Percentiles rank a stretch among this genome's conserved stretches.
Evolutionary conservation across 441 rosid genomes (phyloP).

Genomic region (Biscutella auriculata): DNA sequence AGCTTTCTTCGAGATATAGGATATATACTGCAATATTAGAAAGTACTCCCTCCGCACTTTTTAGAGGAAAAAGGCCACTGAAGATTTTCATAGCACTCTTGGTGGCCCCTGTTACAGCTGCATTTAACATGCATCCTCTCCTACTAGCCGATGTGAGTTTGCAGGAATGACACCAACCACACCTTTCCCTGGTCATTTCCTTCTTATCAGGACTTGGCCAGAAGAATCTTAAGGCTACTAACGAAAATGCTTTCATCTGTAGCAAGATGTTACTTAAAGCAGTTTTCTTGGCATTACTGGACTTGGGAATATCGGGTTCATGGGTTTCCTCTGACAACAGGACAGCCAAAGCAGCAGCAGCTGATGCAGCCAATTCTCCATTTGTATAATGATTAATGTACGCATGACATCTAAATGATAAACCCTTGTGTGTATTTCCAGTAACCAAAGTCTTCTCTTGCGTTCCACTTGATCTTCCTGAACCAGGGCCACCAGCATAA

Average conservation of each 20-base stretch:
- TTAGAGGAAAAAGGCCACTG: constrained; percentile 35
- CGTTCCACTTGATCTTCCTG: constrained; percentile 22
- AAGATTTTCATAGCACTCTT: constrained; percentile 55
- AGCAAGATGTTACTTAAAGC: constrained; percentile 38
- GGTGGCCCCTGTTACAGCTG: constrained; percentile 53
- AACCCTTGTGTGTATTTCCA: constrained; percentile 33
- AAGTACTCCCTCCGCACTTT: constrained; percentile 45
- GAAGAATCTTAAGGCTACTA: constrained; percentile 63
- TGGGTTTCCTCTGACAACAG: constrained; percentile 67
- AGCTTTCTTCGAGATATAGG: constrained; percentile 57
- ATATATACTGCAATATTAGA: constrained; percentile 50
- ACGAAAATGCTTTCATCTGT: constrained; percentile 73
- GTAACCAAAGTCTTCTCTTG: constrained; percentile 25
- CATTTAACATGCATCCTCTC: constrained; percentile 77
- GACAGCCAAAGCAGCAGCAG: constrained; percentile 60
- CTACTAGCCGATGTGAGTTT: constrained; percentile 39
- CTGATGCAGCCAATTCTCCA: constrained; percentile 67
- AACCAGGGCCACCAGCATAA: constrained; percentile 19
- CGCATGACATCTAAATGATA: constrained; percentile 49
- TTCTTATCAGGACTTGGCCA: constrained; percentile 86
- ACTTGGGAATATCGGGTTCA: constrained; percentile 39
- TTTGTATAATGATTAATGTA: constrained; percentile 63
- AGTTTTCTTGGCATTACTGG: constrained; percentile 42
- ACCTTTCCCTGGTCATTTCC: constrained; percentile 86
- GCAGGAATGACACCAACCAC: constrained; percentile 93